phyloP scores from a whole-genome alignment of 331 rosid genomes.

The Malus hybrid region DNA sequence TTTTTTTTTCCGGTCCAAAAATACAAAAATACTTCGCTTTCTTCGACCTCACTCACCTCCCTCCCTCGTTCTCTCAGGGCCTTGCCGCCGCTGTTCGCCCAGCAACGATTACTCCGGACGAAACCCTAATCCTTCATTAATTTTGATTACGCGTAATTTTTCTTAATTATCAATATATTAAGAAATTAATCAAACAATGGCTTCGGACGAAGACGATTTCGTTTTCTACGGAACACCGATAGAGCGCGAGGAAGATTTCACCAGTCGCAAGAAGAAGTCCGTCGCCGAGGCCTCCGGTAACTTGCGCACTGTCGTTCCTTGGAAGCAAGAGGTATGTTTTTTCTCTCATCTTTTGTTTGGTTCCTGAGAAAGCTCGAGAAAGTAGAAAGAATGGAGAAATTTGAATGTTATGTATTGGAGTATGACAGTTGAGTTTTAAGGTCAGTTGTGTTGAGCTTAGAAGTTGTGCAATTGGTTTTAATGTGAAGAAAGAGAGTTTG shows the following conservation, averaged over 20 bases:
- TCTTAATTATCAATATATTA: neutral
- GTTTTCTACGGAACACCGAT: constrained; percentile 89
- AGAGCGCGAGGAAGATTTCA: constrained; percentile 78
- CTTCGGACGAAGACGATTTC: constrained; percentile 74
- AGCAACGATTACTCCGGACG: neutral
- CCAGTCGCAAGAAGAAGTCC: constrained; percentile 88
- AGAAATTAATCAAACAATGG: constrained; percentile 30
- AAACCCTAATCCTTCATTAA: neutral
- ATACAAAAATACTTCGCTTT: neutral
- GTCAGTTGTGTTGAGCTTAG: neutral
- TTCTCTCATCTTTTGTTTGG: neutral
- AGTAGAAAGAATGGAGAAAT: neutral
- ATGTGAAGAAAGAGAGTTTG: neutral
- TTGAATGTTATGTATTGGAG: neutral
- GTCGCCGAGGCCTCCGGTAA: constrained; percentile 87
- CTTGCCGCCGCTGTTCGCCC: neutral
- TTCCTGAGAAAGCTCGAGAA: neutral
- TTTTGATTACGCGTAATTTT: neutral
- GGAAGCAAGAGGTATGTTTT: constrained; percentile 89
- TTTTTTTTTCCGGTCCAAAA: neutral
- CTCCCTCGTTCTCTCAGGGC: neutral
- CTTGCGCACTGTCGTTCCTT: constrained; percentile 68
- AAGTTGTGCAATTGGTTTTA: neutral
- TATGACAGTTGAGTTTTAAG: neutral
- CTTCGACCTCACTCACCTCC: neutral